A percentile compares a stretch with the other conserved stretches of the same genome.
These are phyloP conservation scores for Ambispora gerdemannii DNA, from an alignment of 192 early-diverging fungal species.

Conservation along the genomic window DNA sequence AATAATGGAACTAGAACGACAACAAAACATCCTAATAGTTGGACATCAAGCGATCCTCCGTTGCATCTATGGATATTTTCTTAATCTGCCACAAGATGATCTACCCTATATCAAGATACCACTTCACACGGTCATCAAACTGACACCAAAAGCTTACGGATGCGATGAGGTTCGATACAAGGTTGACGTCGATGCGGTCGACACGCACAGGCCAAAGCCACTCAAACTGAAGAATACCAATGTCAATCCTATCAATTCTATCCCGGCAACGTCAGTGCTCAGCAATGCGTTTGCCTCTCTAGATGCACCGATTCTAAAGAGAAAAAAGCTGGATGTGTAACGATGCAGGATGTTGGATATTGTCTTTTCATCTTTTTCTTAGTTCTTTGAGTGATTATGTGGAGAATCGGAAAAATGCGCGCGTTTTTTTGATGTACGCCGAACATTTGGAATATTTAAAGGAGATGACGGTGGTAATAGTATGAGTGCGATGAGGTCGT, in stretches of 20 bases:
- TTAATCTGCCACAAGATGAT: constrained; percentile 90
- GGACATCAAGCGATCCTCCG: constrained; percentile 98
- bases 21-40: constrained; percentile 93
- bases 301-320: background rate
- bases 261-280: background rate
- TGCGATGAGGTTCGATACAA: constrained; percentile 92
- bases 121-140: constrained; percentile 93
- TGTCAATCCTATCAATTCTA: background rate
- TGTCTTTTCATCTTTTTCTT: no score
- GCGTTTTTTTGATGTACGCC: no score
- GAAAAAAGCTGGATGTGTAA: background rate
- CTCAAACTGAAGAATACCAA: background rate
- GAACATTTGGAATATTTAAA: no score
- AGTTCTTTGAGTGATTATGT: no score
- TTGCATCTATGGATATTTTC: constrained; percentile 97
- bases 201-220: constrained; percentile 88
- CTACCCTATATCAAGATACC: constrained; percentile 99
- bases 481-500: no score
- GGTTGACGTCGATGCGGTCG: constrained; percentile 96
- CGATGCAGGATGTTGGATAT: no score
- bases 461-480: no score
- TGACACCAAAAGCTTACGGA: constrained; percentile 95
- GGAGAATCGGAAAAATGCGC: no score
- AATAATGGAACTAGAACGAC: constrained; percentile 98
- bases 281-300: background rate